phyloP scores from a whole-genome alignment of 2,329 filamentous ascomycete genomes.

The Beauveria varroae region DNA sequence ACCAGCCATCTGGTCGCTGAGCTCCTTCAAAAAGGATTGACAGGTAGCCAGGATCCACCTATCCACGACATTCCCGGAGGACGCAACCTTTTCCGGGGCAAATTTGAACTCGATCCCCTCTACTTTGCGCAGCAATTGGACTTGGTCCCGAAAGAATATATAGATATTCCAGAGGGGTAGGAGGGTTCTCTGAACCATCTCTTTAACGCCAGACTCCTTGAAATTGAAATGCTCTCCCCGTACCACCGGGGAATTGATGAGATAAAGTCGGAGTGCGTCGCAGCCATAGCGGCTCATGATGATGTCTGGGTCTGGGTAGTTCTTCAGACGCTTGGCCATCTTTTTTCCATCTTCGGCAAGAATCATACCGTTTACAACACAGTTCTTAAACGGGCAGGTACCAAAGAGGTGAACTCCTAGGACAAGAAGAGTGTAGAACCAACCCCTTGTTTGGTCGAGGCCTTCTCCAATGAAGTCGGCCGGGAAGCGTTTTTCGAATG shows the following conservation, averaged over 20 bases:
- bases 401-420: conserved; percentile 84
- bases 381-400: conserved; percentile 83
- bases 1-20: too few species aligned
- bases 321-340: conserved; percentile 96
- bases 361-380: conserved; percentile 93
- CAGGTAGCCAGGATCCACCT: conserved; percentile 90
- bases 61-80: conserved; percentile 83
- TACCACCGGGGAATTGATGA: conserved; percentile 95
- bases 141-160: conserved; percentile 91
- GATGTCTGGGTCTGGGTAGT: conserved; percentile 80
- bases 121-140: conserved; percentile 77
- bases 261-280: conserved; percentile 86
- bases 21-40: conserved; percentile 68
- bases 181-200: conserved; percentile 86
- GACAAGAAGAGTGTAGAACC: conserved; percentile 92
- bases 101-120: conserved; percentile 70
- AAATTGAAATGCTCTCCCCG: conserved; percentile 85
- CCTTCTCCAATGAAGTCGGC: conserved; percentile 94
- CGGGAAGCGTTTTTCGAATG: conserved; percentile 74
- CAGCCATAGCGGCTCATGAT: conserved; percentile 86
- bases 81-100: conserved; percentile 67
- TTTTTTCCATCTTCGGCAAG: conserved; percentile 94
- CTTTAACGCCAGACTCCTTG: conserved; percentile 87
- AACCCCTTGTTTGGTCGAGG: conserved; percentile 87
- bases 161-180: conserved; percentile 94